These are phyloP conservation scores for Haematococcus sp. DNA, from an alignment of 139 green algal genomes.

Conservation along the genomic window DNA sequence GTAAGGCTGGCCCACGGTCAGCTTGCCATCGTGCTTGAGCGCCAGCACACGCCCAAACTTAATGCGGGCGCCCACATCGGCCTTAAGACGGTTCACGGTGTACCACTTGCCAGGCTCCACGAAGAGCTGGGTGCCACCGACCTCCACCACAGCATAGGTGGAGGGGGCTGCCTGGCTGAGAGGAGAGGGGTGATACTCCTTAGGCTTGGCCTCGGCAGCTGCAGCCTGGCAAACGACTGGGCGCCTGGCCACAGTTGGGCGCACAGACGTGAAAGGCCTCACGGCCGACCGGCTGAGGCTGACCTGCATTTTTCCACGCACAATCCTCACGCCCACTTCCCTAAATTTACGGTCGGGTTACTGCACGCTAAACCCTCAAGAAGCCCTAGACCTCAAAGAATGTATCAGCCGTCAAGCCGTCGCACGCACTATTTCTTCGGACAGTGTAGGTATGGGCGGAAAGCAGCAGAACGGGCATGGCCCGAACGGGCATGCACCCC, in stretches of 20 bases:
- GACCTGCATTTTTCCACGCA: neutral
- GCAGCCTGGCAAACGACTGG: conserved; percentile 39
- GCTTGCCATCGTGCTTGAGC: conserved; percentile 72
- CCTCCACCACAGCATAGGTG: conserved; percentile 86
- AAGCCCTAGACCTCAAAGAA: neutral
- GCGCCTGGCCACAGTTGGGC: neutral
- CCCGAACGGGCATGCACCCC: no score
- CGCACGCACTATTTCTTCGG: no score
- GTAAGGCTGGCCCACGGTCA: conserved; percentile 86
- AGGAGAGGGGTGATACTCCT: conserved; percentile 35
- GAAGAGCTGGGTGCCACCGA: conserved; percentile 88
- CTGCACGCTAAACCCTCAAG: neutral
- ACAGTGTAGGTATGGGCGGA: conserved; percentile 8
- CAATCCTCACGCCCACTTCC: neutral
- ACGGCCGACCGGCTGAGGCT: neutral
- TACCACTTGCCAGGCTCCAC: conserved; percentile 93
- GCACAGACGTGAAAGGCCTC: neutral
- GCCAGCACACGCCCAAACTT: conserved; percentile 87
- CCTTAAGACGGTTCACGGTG: conserved; percentile 86
- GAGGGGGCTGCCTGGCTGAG: conserved; percentile 41
- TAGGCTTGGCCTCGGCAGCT: neutral
- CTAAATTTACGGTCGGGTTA: neutral
- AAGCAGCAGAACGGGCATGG: neutral
- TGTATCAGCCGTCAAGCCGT: no score
- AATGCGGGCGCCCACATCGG: conserved; percentile 76